Conservation (phyloP, 345 rosid genomes). For the Citrus australasica region DNA sequence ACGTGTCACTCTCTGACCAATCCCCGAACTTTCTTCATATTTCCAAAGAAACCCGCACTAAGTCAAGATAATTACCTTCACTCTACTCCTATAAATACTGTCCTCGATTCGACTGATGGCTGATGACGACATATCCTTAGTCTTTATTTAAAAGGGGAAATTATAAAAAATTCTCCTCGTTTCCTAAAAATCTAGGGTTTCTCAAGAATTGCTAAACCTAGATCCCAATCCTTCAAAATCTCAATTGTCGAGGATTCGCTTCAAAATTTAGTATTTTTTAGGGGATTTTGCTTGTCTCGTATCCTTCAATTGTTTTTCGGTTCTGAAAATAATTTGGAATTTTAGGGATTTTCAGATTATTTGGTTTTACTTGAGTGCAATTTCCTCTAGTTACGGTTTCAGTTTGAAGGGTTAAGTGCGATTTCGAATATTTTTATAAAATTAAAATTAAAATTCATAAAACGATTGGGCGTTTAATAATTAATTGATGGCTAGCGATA, state of each 20-base stretch:
- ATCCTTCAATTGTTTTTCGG: too few relatives aligned
- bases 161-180: background rate
- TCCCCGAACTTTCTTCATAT: background rate
- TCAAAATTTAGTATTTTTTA: too few relatives aligned
- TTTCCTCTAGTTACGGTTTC: background rate
- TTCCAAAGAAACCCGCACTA: background rate
- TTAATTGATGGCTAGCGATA: background rate
- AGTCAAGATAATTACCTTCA: background rate
- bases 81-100: background rate
- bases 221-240: too few relatives aligned
- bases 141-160: background rate
- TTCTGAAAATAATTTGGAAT: background rate
- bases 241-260: too few relatives aligned
- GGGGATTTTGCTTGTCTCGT: too few relatives aligned
- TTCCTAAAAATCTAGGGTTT: conserved; percentile 17
- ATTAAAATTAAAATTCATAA: background rate
- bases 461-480: background rate
- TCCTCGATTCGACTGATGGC: background rate
- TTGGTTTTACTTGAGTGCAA: background rate
- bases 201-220: background rate
- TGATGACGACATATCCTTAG: background rate
- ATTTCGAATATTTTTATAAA: background rate
- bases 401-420: background rate
- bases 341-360: background rate
- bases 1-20: background rate